Evolutionary conservation across 768 basidiomycete genomes (phyloP), one percentile per base, ranked within the genome.

Genomic region (Vararia minispora): DNA sequence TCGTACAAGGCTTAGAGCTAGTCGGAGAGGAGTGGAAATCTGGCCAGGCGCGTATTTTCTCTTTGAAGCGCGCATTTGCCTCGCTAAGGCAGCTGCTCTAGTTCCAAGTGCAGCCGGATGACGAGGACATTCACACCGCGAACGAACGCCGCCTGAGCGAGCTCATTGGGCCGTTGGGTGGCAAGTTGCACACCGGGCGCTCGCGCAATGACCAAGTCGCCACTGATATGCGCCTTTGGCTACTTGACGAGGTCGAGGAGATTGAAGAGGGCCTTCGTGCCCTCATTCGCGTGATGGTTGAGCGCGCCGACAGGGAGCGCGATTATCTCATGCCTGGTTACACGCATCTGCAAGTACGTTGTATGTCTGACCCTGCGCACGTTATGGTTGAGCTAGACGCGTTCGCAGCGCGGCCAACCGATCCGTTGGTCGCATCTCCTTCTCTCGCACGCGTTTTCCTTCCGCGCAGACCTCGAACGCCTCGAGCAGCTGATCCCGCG

Each of bases 61-160:
- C 27, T n/a, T 28, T 28, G 9, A 21, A 10, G 31, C 6, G 18
- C 8, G 9, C 7, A 9, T 38, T 17, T 16, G 22, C 39, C 35
- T n/a, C n/a, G n/a, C n/a, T 23, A 35, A 20, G 16, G 22, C 22
- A 17, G 10, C 25, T 25, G 28, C 26, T 23, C 11, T 51, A 92
- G 84, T 99, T 99, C 54, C 55, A 63, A 40, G 61, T 77, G 22
- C 66, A 80, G 43, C 65, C 75, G n/a, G 90, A 94, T 49, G 95
- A 99, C 51, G 95, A 99, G 53, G 95, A 99, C 54, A 98, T 99
- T 43, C 94, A 98, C 58, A 99, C 95, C 10, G 95, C 95, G 38
- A 99, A 98, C 53, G 95, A 99, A 57, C 78, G 95, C 33, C 75
- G 95, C 28, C 60, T 99, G 48, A 86, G 79, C 45, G 94, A 99